A percentile compares a stretch with the other conserved stretches of the same genome.
Conservation (phyloP, 768 basidiomycete species). For the Pleurotus ostreatus region DNA sequence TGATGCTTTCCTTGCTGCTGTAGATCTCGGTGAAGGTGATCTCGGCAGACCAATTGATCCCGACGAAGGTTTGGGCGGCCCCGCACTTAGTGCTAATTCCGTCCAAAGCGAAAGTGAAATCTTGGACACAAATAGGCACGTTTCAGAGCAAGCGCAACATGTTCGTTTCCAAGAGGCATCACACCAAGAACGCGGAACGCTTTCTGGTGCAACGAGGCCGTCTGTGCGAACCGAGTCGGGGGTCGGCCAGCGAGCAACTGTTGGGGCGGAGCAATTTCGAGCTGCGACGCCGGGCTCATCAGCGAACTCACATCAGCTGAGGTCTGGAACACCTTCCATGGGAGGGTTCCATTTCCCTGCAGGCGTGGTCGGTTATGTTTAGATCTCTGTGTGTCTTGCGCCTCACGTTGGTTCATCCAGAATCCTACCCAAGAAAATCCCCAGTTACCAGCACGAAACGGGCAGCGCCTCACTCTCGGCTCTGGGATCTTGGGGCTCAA, state of each 20-base stretch:
- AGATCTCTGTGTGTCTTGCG: too few species aligned
- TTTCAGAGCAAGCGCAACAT: not conserved
- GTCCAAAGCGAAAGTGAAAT: not conserved
- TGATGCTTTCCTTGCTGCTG: slow-evolving; percentile 56
- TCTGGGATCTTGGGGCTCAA: not conserved
- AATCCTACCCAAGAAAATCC: slow-evolving; percentile 9
- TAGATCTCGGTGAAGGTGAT: slow-evolving; percentile 48
- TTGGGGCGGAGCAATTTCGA: too few species aligned
- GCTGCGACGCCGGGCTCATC: not conserved
- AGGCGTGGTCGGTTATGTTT: slow-evolving; percentile 32
- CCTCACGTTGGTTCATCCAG: not conserved
- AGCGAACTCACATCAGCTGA: not conserved
- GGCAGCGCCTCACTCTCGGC: slow-evolving; percentile 5
- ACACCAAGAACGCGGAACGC: not conserved
- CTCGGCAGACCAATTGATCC: slow-evolving; percentile 43
- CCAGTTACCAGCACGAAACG: slow-evolving; percentile 1
- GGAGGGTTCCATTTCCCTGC: slow-evolving; percentile 50
- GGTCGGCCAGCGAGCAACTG: not conserved
- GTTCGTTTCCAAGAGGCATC: not conserved
- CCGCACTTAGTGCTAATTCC: slow-evolving; percentile 7
- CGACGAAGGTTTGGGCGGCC: slow-evolving; percentile 30
- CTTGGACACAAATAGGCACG: not conserved
- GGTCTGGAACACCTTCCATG: slow-evolving; percentile 29
- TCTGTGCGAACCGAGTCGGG: not conserved
- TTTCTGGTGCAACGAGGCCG: not conserved